phyloP scores from a whole-genome alignment of 2,329 filamentous ascomycete genomes.

The Dothistroma septosporum region DNA sequence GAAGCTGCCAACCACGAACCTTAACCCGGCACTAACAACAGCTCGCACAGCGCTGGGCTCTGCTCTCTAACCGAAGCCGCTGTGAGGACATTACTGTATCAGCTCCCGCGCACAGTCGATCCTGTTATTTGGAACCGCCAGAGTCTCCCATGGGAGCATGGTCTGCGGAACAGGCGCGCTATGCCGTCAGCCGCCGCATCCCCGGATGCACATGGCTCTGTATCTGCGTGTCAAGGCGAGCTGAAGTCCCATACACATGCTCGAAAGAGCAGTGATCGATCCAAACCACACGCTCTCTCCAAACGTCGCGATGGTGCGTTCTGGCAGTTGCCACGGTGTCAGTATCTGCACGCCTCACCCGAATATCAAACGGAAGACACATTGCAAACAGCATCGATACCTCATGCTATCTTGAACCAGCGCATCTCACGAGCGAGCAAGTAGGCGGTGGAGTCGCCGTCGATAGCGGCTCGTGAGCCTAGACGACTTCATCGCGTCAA shows the following conservation, averaged over 20 bases:
- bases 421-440: neutral
- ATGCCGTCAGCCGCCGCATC: constrained; percentile 2
- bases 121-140: neutral
- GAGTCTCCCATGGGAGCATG: neutral
- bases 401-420: neutral
- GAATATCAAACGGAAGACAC: neutral
- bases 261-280: constrained; percentile 9
- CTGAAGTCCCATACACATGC: neutral
- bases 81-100: too few species aligned
- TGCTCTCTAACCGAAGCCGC: constrained; percentile 5
- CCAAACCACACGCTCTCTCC: neutral
- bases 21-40: constrained; percentile 2
- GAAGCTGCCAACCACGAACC: constrained; percentile 6
- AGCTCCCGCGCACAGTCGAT: neutral
- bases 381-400: neutral
- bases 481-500: constrained; percentile 11
- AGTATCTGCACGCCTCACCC: neutral
- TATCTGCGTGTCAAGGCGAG: neutral
- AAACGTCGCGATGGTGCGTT: neutral
- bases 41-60: neutral
- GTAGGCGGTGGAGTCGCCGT: neutral
- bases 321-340: neutral
- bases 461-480: constrained; percentile 9
- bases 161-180: neutral
- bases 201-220: constrained; percentile 8